These are phyloP conservation scores for Periconia macrospinosa DNA, from an alignment of 2,329 filamentous ascomycete genomes.

Conservation along the genomic window DNA sequence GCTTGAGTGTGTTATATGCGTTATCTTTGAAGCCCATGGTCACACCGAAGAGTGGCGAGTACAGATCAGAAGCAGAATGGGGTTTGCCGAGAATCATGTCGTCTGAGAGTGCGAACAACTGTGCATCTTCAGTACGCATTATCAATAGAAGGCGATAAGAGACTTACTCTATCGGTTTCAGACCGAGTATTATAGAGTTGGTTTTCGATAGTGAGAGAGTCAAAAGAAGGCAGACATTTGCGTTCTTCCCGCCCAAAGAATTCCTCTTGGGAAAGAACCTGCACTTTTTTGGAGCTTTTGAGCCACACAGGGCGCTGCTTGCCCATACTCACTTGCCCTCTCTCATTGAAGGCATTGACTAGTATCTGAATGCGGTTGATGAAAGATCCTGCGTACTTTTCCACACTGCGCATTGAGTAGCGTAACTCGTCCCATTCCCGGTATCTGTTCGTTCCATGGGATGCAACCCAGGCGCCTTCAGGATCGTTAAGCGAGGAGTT, in stretches of 20 bases:
- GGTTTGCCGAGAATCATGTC: slow-evolving; percentile 50
- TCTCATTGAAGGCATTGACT: slow-evolving; percentile 44
- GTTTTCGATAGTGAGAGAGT: slow-evolving; percentile 49
- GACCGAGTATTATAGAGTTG: slow-evolving; percentile 49
- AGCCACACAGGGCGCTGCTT: slow-evolving; percentile 46
- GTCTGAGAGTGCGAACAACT: slow-evolving; percentile 49
- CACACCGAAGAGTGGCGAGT: slow-evolving; percentile 48
- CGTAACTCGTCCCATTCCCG: slow-evolving; percentile 51
- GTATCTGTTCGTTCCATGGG: slow-evolving; percentile 48
- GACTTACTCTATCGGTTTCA: slow-evolving; percentile 36
- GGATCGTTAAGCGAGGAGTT: slow-evolving; percentile 47
- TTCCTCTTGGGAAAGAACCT: slow-evolving; percentile 47
- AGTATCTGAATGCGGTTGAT: slow-evolving; percentile 49
- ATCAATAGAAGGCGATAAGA: not conserved
- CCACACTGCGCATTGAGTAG: slow-evolving; percentile 48
- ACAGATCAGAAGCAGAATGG: slow-evolving; percentile 48
- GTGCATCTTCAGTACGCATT: slow-evolving; percentile 4
- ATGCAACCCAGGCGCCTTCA: slow-evolving; percentile 46
- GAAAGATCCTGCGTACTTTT: slow-evolving; percentile 45
- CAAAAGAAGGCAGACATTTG: slow-evolving; percentile 49
- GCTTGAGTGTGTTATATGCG: slow-evolving; percentile 43
- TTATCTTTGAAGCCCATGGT: slow-evolving; percentile 49
- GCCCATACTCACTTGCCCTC: slow-evolving; percentile 10
- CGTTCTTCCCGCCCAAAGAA: slow-evolving; percentile 45
- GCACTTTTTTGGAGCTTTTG: slow-evolving; percentile 36